These are phyloP conservation scores for Linaria vulgaris DNA, from an alignment of 257 asterid genomes.

Conservation along the genomic window DNA sequence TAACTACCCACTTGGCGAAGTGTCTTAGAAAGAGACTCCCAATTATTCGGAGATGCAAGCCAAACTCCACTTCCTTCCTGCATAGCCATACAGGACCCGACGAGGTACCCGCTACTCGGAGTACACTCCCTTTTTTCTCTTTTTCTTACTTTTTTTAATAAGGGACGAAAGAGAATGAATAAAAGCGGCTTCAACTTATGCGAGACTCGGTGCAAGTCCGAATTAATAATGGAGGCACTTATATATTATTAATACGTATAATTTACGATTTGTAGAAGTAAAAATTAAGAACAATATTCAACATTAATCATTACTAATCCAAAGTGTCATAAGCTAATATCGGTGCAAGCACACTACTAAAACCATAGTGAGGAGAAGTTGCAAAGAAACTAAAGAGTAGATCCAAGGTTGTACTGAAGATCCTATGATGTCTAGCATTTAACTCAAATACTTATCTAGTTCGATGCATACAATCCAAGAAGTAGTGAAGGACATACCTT, in stretches of 20 bases:
- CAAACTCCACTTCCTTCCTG: too few species aligned
- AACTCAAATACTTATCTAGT: slow-evolving; percentile 11
- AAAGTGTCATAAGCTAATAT: slow-evolving; percentile 2
- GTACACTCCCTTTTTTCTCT: too few species aligned
- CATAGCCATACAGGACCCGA: too few species aligned
- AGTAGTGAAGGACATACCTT: slow-evolving; percentile 16
- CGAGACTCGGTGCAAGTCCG: too few species aligned
- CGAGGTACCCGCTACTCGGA: too few species aligned
- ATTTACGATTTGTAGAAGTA: background rate
- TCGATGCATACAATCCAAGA: slow-evolving; percentile 19
- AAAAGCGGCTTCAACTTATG: too few species aligned
- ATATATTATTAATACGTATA: slow-evolving; percentile 10
- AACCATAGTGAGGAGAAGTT: background rate
- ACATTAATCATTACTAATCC: slow-evolving; percentile 14
- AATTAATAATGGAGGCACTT: too few species aligned
- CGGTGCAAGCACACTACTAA: background rate
- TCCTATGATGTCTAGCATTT: slow-evolving; percentile 16
- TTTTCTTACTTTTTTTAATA: too few species aligned
- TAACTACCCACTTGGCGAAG: too few species aligned
- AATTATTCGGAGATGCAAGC: too few species aligned
- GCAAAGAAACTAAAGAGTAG: slow-evolving; percentile 5
- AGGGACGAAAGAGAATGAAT: too few species aligned
- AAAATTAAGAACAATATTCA: slow-evolving; percentile 6
- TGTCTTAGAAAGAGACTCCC: too few species aligned
- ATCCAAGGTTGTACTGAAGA: slow-evolving; percentile 8